phyloP scores from a whole-genome alignment of 345 rosid genomes.

The Hevea brasiliensis region DNA sequence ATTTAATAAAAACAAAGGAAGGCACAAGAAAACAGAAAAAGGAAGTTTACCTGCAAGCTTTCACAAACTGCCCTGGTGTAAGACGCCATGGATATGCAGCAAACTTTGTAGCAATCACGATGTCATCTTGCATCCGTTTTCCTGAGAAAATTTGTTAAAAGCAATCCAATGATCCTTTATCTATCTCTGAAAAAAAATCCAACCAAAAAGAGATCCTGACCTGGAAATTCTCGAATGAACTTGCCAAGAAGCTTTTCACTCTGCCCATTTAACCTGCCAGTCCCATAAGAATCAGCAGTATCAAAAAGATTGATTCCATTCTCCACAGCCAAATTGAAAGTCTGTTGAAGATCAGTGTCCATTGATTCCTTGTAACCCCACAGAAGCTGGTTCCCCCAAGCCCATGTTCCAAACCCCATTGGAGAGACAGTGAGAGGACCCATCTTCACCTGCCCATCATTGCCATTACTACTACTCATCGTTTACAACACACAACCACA shows the following conservation, averaged over 20 bases:
- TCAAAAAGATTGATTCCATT: slow-evolving; percentile 85
- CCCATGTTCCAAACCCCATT: slow-evolving; percentile 98
- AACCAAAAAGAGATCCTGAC: slow-evolving; percentile 26
- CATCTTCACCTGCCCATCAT: slow-evolving; percentile 58
- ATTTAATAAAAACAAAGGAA: no score
- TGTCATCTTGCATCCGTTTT: slow-evolving; percentile 41
- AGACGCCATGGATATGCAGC: slow-evolving; percentile 98
- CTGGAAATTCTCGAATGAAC: slow-evolving; percentile 63
- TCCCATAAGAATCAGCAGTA: slow-evolving; percentile 93
- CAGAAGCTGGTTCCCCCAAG: slow-evolving; percentile 95
- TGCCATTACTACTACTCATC: neutral
- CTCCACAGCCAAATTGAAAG: slow-evolving; percentile 67
- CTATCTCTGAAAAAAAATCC: neutral
- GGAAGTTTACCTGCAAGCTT: slow-evolving; percentile 73
- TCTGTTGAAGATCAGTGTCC: slow-evolving; percentile 77
- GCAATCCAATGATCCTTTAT: neutral
- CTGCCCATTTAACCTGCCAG: slow-evolving; percentile 81
- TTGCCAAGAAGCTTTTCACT: slow-evolving; percentile 88
- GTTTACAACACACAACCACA: neutral
- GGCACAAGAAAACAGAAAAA: slow-evolving; percentile 1
- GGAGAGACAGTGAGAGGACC: slow-evolving; percentile 90
- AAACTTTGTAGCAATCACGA: slow-evolving; percentile 88
- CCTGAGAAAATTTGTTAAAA: slow-evolving; percentile 35
- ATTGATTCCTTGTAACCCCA: slow-evolving; percentile 87
- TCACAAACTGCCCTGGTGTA: slow-evolving; percentile 83